Evolutionary conservation across 2,329 filamentous ascomycete species (phyloP), one percentile per base, ranked within the genome.

Genomic region (Diaporthe sp.): DNA sequence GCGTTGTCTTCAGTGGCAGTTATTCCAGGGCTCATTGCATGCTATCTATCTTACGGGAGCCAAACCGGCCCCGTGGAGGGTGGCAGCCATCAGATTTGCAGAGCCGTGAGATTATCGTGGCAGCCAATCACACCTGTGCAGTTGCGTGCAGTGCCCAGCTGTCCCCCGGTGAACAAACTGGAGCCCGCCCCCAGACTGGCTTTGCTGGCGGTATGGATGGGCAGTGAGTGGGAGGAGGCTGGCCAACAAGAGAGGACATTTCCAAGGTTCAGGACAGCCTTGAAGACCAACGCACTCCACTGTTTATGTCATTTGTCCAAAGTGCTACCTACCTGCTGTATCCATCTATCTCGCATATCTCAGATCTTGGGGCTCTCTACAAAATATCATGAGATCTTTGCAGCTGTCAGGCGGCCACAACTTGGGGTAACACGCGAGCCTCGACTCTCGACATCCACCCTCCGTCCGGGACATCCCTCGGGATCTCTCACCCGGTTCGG

Each of bases 101-200:
- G 34, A 70, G 53, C 62, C 62, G 71, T 65, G 61, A 73, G 61
- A 62, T 73, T 73, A 61, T 73, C 71, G 58, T 73, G 71, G 22
- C 71, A 34, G 71, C 71, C 71, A 73, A 73, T 73, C 71, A 73
- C 44, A 44, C 58, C 51, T 53, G 19, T 31, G 37, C 61, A 42
- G 71, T 73, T 65, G 71, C 5, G 22, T 34, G 46, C 31, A 61
- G 65, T 68, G 65, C 46, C 46, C 65, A 53, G 65, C 46, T 68
- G 46, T 68, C 65, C 65, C 46, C 46, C 46, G 31, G 65, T 69
- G 71, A 61, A 65, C 42, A 51, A 57, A 55, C 55, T 42, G 70
- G 53, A 73, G 49, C 70, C 57, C 34, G 25, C 65, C 39, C 65
- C 65, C 57, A 39, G 69, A 34, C 44, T 61, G 37, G 71, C 37